A percentile compares a stretch with the other conserved stretches of the same genome.
Conservation (phyloP, 495 filamentous ascomycete genomes). For the Talaromyces trachyspermus region DNA sequence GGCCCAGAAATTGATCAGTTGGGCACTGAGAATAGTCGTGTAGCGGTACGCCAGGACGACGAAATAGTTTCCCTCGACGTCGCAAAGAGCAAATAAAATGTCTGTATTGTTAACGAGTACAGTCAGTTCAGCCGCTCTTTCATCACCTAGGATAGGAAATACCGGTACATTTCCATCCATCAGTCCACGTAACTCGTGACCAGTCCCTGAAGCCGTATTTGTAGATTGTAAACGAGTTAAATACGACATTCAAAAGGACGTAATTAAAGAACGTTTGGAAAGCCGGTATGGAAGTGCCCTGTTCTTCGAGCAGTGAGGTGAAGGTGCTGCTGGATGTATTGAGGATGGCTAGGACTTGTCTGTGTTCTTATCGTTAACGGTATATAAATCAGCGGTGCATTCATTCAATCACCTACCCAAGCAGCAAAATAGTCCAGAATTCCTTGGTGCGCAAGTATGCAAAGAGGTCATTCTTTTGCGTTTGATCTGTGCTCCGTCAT, state of each 20-base stretch:
- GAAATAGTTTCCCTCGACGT: conserved; percentile 97
- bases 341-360: conserved; percentile 78
- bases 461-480: conserved; percentile 54
- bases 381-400: conserved; percentile 6
- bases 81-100: conserved; percentile 82
- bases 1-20: conserved; percentile 98
- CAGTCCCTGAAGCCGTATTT: conserved; percentile 70
- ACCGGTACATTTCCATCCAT: conserved; percentile 87
- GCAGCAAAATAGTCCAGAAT: conserved; percentile 73
- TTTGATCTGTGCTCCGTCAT: background rate
- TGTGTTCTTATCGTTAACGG: conserved; percentile 17
- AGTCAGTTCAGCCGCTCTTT: conserved; percentile 5
- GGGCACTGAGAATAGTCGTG: conserved; percentile 82
- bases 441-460: conserved; percentile 75
- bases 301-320: conserved; percentile 58
- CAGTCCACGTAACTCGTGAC: conserved; percentile 49
- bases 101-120: conserved; percentile 45
- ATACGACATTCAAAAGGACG: conserved; percentile 72
- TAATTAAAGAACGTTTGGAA: conserved; percentile 97
- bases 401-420: conserved; percentile 52
- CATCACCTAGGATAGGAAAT: conserved; percentile 2
- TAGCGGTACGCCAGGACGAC: conserved; percentile 90
- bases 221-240: conserved; percentile 76
- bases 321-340: conserved; percentile 89
- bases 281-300: conserved; percentile 81